Percentiles rank a stretch among this genome's conserved stretches.
phyloP scores from a whole-genome alignment of 305 asterid genomes.

The Ajuga reptans region DNA sequence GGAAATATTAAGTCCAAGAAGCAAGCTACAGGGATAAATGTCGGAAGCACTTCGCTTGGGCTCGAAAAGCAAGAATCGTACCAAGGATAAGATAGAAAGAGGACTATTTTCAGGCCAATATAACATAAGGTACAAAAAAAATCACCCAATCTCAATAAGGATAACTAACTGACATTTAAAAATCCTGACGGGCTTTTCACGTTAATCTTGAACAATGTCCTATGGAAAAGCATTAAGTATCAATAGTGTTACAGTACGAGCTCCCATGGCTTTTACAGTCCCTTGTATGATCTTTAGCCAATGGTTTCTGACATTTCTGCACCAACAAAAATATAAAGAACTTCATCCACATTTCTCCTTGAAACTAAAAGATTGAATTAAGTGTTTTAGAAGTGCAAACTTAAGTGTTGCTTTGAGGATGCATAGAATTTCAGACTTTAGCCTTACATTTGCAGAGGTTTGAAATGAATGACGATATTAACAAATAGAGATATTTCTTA shows the following conservation, averaged over 20 bases:
- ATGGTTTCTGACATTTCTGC: conserved; percentile 9
- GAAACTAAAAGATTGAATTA: background rate
- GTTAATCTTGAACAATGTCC: background rate
- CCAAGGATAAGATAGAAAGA: background rate
- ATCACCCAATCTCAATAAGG: background rate
- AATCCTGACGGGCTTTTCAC: background rate
- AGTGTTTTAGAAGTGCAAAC: background rate
- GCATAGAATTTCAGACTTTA: background rate
- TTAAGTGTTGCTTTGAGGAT: background rate
- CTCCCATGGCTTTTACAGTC: background rate
- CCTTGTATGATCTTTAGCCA: background rate
- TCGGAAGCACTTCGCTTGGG: background rate
- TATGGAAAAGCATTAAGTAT: background rate
- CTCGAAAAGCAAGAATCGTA: background rate
- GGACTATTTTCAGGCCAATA: background rate
- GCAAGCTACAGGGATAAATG: conserved; percentile 16
- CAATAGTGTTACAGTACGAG: background rate
- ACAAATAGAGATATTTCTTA: background rate
- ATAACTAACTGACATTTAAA: background rate
- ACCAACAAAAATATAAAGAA: background rate
- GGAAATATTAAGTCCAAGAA: background rate
- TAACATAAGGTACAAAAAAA: background rate
- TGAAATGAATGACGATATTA: background rate
- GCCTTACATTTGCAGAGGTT: background rate
- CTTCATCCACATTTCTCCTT: background rate